A percentile compares a stretch with the other conserved stretches of the same genome.
These are phyloP conservation scores for Ophiostoma australiae DNA, from an alignment of 2,329 filamentous ascomycete species.

Conservation along the genomic window DNA sequence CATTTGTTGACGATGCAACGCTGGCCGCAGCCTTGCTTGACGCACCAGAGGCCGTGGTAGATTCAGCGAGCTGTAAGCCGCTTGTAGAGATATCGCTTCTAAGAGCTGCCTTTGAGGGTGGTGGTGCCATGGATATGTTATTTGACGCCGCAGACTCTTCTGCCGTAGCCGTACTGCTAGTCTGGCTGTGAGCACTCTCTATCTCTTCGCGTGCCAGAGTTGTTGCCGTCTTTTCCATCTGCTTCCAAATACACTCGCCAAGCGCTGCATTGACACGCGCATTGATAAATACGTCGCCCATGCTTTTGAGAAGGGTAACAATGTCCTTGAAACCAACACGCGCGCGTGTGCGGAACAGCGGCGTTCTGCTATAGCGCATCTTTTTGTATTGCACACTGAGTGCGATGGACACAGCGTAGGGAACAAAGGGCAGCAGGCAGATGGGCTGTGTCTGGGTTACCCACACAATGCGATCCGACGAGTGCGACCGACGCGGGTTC, in stretches of 20 bases:
- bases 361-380: slow-evolving; percentile 56
- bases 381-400: slow-evolving; percentile 60
- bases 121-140: background rate
- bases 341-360: slow-evolving; percentile 54
- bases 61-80: background rate
- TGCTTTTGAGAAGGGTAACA: slow-evolving; percentile 48
- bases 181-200: background rate
- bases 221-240: slow-evolving; percentile 52
- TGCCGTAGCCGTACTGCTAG: background rate
- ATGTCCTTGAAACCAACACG: slow-evolving; percentile 52
- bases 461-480: slow-evolving; percentile 53
- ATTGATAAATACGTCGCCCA: slow-evolving; percentile 56
- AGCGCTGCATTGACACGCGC: slow-evolving; percentile 49
- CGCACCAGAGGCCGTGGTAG: background rate
- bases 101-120: background rate
- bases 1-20: background rate
- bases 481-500: slow-evolving; percentile 54
- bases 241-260: slow-evolving; percentile 50
- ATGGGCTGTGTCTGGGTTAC: slow-evolving; percentile 49
- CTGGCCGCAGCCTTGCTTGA: background rate
- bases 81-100: background rate
- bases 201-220: slow-evolving; percentile 34
- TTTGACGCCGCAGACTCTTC: background rate
- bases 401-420: slow-evolving; percentile 57
- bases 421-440: slow-evolving; percentile 54